Percentiles rank a stretch among this genome's conserved stretches.
Conservation (phyloP, 78 protist genomes). For the Protostelium mycophagum region DNA sequence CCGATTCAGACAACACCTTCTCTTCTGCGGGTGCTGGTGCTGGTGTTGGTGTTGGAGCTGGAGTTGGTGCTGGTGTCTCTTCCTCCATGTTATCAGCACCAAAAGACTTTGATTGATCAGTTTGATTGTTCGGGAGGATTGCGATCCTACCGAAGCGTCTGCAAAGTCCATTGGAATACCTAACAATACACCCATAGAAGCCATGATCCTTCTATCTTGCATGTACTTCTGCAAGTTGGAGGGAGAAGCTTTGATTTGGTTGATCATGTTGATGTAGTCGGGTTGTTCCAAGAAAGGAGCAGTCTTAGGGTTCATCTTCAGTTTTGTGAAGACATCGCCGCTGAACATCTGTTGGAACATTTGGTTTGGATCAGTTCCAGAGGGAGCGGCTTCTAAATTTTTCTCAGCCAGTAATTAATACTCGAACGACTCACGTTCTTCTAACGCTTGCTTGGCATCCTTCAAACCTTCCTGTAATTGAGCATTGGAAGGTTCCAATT, state of each 20-base stretch:
- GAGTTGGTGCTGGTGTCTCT: neutral
- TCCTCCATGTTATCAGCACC: neutral
- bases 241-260: slow-evolving; percentile 17
- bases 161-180: slow-evolving; percentile 28
- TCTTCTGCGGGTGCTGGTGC: slow-evolving; percentile 6
- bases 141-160: neutral
- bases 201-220: slow-evolving; percentile 33
- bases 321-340: slow-evolving; percentile 4
- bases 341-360: slow-evolving; percentile 6
- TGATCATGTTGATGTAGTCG: slow-evolving; percentile 36
- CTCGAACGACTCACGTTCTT: neutral
- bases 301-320: slow-evolving; percentile 47
- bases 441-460: slow-evolving; percentile 19
- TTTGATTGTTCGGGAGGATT: neutral
- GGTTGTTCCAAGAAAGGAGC: slow-evolving; percentile 42
- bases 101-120: neutral
- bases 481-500: slow-evolving; percentile 51
- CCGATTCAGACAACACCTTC: neutral
- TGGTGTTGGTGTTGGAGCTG: slow-evolving; percentile 4
- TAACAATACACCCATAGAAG: slow-evolving; percentile 39
- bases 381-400: neutral
- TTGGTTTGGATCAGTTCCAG: neutral
- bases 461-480: slow-evolving; percentile 9
- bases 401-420: too few relatives aligned
- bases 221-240: slow-evolving; percentile 1